phyloP scores from a whole-genome alignment of 106 monocot species.

The Allium fistulosum region DNA sequence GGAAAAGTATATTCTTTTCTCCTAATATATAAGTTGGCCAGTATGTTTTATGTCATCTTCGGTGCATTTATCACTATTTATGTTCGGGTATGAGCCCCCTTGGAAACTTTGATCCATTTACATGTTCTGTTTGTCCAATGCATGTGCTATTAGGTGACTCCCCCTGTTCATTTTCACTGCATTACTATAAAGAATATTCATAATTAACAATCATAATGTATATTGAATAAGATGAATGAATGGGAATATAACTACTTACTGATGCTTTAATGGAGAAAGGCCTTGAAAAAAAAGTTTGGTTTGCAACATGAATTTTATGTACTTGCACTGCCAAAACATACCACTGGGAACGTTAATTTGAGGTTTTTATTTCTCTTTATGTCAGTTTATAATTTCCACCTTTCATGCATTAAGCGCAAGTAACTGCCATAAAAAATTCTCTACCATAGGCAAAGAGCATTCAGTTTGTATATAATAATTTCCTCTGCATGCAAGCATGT shows the following conservation, averaged over 20 bases:
- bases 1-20: too few relatives aligned
- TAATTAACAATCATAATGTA: neutral
- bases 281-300: conserved; percentile 39
- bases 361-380: too few relatives aligned
- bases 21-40: too few relatives aligned
- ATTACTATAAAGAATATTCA: neutral
- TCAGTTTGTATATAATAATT: too few relatives aligned
- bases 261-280: conserved; percentile 23
- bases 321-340: too few relatives aligned
- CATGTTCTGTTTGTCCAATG: conserved; percentile 11
- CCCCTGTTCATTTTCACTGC: conserved; percentile 19
- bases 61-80: conserved; percentile 16
- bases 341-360: too few relatives aligned
- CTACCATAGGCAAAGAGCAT: too few relatives aligned
- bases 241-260: conserved; percentile 5
- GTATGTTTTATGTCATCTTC: neutral
- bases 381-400: too few relatives aligned
- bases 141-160: conserved; percentile 3
- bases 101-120: conserved; percentile 17
- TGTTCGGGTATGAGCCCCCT: conserved; percentile 6
- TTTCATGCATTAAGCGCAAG: too few relatives aligned
- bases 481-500: too few relatives aligned
- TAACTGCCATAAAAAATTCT: too few relatives aligned
- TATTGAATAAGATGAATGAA: neutral
- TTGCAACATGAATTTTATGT: too few relatives aligned